A percentile compares a stretch with the other conserved stretches of the same genome.
Evolutionary conservation across 441 rosid species (phyloP).

Genomic region (Corymbia citriodora): DNA sequence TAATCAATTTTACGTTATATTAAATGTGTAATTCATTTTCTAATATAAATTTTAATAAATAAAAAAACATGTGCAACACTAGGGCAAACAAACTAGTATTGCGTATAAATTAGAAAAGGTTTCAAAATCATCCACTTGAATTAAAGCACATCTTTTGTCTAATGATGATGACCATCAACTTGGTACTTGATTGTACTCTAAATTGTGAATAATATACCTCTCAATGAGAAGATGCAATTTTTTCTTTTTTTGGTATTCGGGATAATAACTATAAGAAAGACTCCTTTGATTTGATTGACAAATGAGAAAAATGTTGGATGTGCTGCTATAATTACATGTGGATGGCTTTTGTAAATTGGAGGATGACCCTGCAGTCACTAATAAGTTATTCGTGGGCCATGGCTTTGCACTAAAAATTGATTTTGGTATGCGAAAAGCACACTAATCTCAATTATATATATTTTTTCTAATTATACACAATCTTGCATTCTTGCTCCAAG

Average conservation of each 20-base stretch:
- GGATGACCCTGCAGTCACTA: neutral
- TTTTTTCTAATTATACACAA: neutral
- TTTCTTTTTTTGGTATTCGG: neutral
- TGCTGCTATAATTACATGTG: neutral
- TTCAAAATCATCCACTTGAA: neutral
- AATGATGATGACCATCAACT: neutral
- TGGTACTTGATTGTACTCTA: neutral
- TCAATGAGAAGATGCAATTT: neutral
- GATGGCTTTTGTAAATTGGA: neutral
- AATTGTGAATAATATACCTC: neutral
- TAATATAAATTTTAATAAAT: neutral
- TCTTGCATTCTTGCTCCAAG: neutral
- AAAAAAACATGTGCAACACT: neutral
- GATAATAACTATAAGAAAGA: neutral
- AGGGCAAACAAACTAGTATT: neutral
- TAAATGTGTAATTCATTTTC: neutral
- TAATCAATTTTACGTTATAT: neutral
- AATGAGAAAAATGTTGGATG: neutral
- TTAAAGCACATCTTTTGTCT: neutral
- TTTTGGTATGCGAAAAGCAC: neutral
- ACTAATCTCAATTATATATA: neutral
- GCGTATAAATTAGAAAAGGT: neutral
- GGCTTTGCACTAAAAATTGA: neutral
- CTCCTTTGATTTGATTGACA: neutral
- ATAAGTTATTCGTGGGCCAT: neutral